Percentiles rank a stretch among this genome's conserved stretches.
Evolutionary conservation across 306 rosid species (phyloP).

Genomic region (Gynostemma pentaphyllum): DNA sequence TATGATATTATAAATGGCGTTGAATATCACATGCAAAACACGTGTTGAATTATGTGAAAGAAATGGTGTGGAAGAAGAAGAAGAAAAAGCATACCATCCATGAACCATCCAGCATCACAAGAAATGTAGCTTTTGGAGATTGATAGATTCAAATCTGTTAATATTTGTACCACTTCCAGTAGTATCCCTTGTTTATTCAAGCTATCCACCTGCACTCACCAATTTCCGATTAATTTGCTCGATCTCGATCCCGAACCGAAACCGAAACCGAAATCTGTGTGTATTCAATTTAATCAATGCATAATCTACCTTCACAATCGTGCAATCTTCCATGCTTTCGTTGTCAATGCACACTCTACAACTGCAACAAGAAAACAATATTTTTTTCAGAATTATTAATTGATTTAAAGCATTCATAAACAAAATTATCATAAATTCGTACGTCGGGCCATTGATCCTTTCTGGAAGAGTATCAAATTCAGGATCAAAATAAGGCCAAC

Average conservation of each 20-base stretch:
- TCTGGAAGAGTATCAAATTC: constrained; percentile 50
- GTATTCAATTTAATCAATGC: no score
- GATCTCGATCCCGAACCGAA: no score
- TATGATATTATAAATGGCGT: no score
- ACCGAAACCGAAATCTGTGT: no score
- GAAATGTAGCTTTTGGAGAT: constrained; percentile 58
- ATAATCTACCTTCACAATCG: constrained; percentile 47
- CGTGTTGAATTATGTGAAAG: no score
- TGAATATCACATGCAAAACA: no score
- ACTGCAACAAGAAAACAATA: constrained; percentile 20
- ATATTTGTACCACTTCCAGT: constrained; percentile 54
- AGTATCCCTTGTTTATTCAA: constrained; percentile 61
- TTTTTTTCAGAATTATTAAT: no score
- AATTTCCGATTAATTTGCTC: background rate
- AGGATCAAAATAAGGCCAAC: constrained; percentile 74
- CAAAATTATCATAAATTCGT: no score
- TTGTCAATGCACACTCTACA: constrained; percentile 59
- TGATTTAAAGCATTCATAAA: no score
- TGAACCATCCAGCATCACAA: constrained; percentile 69
- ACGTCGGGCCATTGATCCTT: constrained; percentile 64
- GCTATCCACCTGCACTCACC: constrained; percentile 40
- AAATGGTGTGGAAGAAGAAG: background rate
- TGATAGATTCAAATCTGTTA: constrained; percentile 61
- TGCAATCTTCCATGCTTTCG: constrained; percentile 52
- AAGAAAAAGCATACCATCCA: no score